Percentiles rank a stretch among this genome's conserved stretches.
Conservation (phyloP, 2,329 filamentous ascomycete species). For the Albifimbria verrucaria region DNA sequence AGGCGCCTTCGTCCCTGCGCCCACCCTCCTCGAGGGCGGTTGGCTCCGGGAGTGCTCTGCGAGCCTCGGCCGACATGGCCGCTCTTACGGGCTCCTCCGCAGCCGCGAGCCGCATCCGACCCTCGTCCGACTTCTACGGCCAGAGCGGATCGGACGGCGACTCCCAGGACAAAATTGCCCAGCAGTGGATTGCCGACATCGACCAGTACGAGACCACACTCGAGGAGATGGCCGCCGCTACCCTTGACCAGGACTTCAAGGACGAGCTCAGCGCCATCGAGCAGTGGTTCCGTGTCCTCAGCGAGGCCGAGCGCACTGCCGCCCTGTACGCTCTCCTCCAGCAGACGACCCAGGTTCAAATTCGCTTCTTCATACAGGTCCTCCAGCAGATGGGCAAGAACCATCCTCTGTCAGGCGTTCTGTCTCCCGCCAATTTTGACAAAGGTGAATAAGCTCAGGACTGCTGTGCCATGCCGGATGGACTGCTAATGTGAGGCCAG, state of each 20-base stretch:
- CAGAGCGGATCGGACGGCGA: conserved; percentile 71
- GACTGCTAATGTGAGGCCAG: conserved; percentile 42
- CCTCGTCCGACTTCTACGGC: conserved; percentile 92
- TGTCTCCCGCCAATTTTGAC: conserved; percentile 94
- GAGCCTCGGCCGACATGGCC: conserved; percentile 94
- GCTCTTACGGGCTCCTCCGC: conserved; percentile 63
- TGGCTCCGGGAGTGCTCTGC: conserved; percentile 78
- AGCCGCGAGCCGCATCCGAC: conserved; percentile 77
- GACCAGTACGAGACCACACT: conserved; percentile 98
- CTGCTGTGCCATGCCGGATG: too few species aligned
- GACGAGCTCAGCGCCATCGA: conserved; percentile 98
- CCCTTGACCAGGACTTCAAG: conserved; percentile 99
- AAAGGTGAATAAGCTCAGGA: too few species aligned
- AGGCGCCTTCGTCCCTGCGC: conserved; percentile 79
- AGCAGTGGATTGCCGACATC: conserved; percentile 98
- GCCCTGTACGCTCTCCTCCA: conserved; percentile 93
- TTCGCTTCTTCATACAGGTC: conserved; percentile 98
- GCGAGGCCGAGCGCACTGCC: conserved; percentile 92
- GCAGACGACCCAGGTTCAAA: conserved; percentile 98
- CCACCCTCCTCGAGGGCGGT: conserved; percentile 77
- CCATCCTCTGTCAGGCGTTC: conserved; percentile 91
- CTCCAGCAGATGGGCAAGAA: conserved; percentile 98
- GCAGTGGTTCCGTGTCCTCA: conserved; percentile 98
- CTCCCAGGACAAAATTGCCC: conserved; percentile 85
- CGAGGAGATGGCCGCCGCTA: conserved; percentile 98